Base-by-base conservation (phyloP, 306 rosid species). In the Castanea sativa region DNA sequence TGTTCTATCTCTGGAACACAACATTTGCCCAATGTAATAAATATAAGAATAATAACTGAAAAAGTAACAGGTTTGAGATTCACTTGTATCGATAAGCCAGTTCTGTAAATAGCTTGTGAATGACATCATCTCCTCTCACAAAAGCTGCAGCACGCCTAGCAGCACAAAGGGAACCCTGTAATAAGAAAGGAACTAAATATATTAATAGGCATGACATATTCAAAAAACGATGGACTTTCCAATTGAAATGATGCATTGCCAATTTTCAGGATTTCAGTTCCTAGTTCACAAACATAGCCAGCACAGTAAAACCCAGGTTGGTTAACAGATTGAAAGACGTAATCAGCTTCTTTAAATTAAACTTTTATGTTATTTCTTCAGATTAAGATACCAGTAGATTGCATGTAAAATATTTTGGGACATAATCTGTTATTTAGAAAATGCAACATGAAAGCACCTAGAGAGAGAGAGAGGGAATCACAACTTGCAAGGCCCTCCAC, bases 41-140 rank as follows among this genome's bases (percentile, higher is more conserved):
- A 29, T 35, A 53, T 4, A 61, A 80, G 35, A 59, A 59, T 13
- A 30, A 73, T n/a, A 49, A 64, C 60, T 58, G 35, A 59, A 69
- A 80, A 8, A 38, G 41, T 23, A 74, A 21, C 55, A 74, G 61
- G 80, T 51, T 73, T 35, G 58, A 69, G 59, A 80, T 79, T 84
- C 73, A 94, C 97, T 89, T 93, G 88, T 90, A 95, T 55, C 98
- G 92, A 82, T 93, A 93, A 55, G 99, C 97, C 83, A 95, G 81
- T 76, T 95, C 98, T 55, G 97, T 89, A 69, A 95, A 95, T 45
- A 95, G 82, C 86, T 95, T 95, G 88, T 95, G 99, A 78, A 95
- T 69, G 79, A 93, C 97, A 83, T 89, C 97, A 81, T 91, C 99
- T 76, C 98, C 99, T 60, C 97, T 85, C 78, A 93, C 96, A 79